Evolutionary conservation across 768 basidiomycete species (phyloP).

Genomic region (Lanmaoa pseudosensibilis): DNA sequence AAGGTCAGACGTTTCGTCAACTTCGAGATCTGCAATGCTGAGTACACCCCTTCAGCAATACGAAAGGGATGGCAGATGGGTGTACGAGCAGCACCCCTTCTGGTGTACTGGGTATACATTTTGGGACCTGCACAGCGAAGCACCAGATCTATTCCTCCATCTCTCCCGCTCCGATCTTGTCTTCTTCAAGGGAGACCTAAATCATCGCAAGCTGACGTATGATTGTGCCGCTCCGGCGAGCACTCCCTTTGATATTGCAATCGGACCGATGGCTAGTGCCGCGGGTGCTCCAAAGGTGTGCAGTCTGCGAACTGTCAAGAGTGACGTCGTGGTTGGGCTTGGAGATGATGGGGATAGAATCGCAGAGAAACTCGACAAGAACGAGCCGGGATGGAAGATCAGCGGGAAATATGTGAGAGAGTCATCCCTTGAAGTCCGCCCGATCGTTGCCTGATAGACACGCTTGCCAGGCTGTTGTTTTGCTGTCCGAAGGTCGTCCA

Average conservation of each 20-base stretch:
- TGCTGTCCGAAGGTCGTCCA: conserved; percentile 84
- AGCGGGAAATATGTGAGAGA: conserved; percentile 89
- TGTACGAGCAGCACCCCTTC: conserved; percentile 92
- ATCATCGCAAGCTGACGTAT: conserved; percentile 88
- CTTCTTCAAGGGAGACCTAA: conserved; percentile 92
- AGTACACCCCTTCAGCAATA: conserved; percentile 59
- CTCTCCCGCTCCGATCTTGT: conserved; percentile 89
- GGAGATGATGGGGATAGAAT: conserved; percentile 64
- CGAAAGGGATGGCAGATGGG: conserved; percentile 89
- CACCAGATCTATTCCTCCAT: conserved; percentile 89
- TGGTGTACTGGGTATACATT: conserved; percentile 97
- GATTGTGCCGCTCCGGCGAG: conserved; percentile 84
- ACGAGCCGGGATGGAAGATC: conserved; percentile 95
- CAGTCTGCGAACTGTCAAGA: conserved; percentile 90
- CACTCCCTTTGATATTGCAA: conserved; percentile 87
- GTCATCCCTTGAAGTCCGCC: neutral
- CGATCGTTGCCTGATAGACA: conserved; percentile 15
- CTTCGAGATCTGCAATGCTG: neutral
- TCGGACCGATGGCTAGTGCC: conserved; percentile 88
- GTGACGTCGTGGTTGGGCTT: conserved; percentile 90
- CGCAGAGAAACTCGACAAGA: conserved; percentile 78
- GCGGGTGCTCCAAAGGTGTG: conserved; percentile 86
- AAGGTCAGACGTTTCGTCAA: conserved; percentile 51
- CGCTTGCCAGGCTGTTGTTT: conserved; percentile 69
- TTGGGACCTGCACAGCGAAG: conserved; percentile 83